Evolutionary conservation across 2,329 filamentous ascomycete genomes (phyloP).

Genomic region (Tolypocladium paradoxum): DNA sequence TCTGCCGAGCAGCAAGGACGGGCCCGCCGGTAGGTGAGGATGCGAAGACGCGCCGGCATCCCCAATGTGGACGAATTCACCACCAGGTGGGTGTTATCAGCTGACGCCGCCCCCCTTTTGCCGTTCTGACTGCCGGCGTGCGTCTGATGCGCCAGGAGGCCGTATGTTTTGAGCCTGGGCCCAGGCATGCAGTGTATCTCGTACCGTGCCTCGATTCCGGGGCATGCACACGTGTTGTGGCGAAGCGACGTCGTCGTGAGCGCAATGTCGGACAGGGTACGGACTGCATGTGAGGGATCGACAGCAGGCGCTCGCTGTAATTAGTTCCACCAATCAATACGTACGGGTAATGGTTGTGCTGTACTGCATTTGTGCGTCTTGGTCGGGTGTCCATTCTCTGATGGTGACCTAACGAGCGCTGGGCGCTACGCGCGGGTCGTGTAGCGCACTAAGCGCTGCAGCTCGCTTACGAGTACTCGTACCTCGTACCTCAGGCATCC

Average conservation of each 20-base stretch:
- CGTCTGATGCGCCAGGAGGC: not conserved
- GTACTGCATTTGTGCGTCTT: not conserved
- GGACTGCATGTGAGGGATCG: not conserved
- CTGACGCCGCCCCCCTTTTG: not conserved
- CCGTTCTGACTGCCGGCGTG: not conserved
- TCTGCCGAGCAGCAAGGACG: not conserved
- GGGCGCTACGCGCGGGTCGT: conserved; percentile 4
- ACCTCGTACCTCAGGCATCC: too few relatives aligned
- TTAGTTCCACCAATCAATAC: not conserved
- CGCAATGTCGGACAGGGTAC: not conserved
- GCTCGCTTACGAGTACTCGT: too few relatives aligned
- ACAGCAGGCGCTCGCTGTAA: not conserved
- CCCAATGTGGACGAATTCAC: not conserved
- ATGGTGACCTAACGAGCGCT: not conserved
- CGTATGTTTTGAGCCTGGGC: not conserved
- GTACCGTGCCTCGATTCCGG: not conserved
- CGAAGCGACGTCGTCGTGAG: not conserved
- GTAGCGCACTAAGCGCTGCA: conserved; percentile 1
- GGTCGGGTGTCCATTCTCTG: not conserved
- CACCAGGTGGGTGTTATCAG: too few relatives aligned
- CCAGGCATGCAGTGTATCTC: not conserved
- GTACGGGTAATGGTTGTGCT: not conserved
- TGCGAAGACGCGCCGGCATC: not conserved
- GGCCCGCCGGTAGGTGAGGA: not conserved
- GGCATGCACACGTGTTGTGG: conserved; percentile 1